Evolutionary conservation across 306 rosid species (phyloP).

Genomic region (Spatholobus suberectus): DNA sequence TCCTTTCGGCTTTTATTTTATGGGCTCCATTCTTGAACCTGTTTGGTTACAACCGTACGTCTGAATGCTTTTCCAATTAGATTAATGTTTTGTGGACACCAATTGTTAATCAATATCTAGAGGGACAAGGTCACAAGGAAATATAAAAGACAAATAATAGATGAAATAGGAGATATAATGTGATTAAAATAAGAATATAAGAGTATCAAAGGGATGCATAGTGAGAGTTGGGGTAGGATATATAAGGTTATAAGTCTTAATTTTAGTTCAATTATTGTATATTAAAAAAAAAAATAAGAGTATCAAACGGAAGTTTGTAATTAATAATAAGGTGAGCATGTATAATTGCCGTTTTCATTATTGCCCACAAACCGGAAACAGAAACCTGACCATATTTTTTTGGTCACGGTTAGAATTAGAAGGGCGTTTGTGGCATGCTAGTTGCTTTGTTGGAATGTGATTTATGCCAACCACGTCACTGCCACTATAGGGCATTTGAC

Average conservation of each 20-base stretch:
- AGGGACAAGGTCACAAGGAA: too few relatives aligned
- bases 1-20: constrained; percentile 46
- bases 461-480: background rate
- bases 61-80: background rate
- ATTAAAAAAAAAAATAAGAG: too few relatives aligned
- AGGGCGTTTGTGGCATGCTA: constrained; percentile 46
- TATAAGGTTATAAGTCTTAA: too few relatives aligned
- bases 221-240: too few relatives aligned
- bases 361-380: constrained; percentile 1
- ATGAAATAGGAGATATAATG: too few relatives aligned
- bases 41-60: background rate
- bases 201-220: too few relatives aligned
- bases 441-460: constrained; percentile 27
- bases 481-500: background rate
- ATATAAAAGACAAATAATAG: too few relatives aligned
- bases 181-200: too few relatives aligned
- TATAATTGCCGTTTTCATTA: background rate
- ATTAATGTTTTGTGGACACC: background rate
- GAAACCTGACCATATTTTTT: background rate
- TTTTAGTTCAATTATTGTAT: too few relatives aligned
- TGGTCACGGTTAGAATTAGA: constrained; percentile 11
- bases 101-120: too few relatives aligned
- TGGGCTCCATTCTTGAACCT: constrained; percentile 35
- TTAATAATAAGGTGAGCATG: too few relatives aligned
- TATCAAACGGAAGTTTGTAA: too few relatives aligned